These are phyloP conservation scores for Saccharomycopsis sp. DNA, from an alignment of 805 yeast genomes.

Conservation along the genomic window DNA sequence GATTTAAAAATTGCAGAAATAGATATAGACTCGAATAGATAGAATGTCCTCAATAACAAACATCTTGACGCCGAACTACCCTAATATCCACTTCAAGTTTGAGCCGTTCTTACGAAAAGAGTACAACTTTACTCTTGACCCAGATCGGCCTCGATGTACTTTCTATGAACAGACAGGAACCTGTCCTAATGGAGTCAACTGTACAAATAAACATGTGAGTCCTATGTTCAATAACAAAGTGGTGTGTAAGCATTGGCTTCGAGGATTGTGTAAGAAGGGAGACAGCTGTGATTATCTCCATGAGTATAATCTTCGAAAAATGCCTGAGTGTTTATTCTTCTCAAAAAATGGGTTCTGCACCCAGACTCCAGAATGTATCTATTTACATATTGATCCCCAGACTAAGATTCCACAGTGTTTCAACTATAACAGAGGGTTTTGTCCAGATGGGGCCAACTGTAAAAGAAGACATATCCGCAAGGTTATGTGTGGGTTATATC, in stretches of 20 bases:
- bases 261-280: constrained; percentile 95
- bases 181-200: constrained; percentile 81
- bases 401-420: constrained; percentile 83
- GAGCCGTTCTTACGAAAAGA: constrained; percentile 80
- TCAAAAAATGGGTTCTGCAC: constrained; percentile 79
- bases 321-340: constrained; percentile 94
- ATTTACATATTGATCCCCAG: constrained; percentile 84
- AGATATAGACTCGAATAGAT: too few species aligned
- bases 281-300: constrained; percentile 94
- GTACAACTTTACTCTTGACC: constrained; percentile 75
- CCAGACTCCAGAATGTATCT: constrained; percentile 90
- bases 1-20: not conserved
- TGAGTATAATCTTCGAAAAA: constrained; percentile 86
- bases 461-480: constrained; percentile 72
- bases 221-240: constrained; percentile 60
- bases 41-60: constrained; percentile 11
- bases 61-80: constrained; percentile 17
- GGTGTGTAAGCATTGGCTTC: constrained; percentile 96
- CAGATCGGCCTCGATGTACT: constrained; percentile 84
- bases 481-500: constrained; percentile 66
- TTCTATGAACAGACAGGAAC: constrained; percentile 55
- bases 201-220: constrained; percentile 81
- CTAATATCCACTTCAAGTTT: constrained; percentile 50
- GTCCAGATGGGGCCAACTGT: constrained; percentile 88
- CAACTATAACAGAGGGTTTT: constrained; percentile 80